Conservation (phyloP, 352 stramenopile species). For the Globisporangium barbulae region DNA sequence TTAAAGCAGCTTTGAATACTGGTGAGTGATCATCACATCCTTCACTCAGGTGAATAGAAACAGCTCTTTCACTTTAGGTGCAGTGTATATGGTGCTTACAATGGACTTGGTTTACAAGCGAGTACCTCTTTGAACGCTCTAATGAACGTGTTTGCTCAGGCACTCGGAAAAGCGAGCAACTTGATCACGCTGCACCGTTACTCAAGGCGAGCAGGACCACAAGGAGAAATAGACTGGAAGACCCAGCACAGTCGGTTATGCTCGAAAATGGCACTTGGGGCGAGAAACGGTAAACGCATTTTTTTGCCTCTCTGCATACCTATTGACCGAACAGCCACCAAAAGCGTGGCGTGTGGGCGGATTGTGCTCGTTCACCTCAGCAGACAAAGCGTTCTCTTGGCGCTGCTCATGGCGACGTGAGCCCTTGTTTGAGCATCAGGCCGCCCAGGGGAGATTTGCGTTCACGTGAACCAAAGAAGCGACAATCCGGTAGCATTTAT, state of each 20-base stretch:
- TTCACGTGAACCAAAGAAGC: neutral
- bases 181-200: slow-evolving; percentile 1
- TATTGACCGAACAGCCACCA: neutral
- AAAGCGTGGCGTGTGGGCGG: neutral
- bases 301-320: neutral
- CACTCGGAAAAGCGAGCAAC: neutral
- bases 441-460: neutral
- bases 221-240: neutral
- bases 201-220: neutral
- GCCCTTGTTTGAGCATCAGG: neutral
- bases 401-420: slow-evolving; percentile 6
- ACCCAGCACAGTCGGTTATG: slow-evolving; percentile 1
- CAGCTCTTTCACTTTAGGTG: neutral
- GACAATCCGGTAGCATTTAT: neutral
- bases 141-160: neutral
- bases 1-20: neutral
- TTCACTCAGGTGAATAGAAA: slow-evolving; percentile 8
- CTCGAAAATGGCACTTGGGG: neutral
- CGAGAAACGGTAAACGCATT: slow-evolving; percentile 5
- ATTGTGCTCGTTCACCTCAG: neutral
- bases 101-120: neutral
- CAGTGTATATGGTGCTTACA: neutral
- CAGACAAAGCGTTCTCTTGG: neutral
- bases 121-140: too few relatives aligned
- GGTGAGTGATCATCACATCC: neutral